phyloP scores from a whole-genome alignment of 2,329 filamentous ascomycete species.

The Aspergillus tubingensis region DNA sequence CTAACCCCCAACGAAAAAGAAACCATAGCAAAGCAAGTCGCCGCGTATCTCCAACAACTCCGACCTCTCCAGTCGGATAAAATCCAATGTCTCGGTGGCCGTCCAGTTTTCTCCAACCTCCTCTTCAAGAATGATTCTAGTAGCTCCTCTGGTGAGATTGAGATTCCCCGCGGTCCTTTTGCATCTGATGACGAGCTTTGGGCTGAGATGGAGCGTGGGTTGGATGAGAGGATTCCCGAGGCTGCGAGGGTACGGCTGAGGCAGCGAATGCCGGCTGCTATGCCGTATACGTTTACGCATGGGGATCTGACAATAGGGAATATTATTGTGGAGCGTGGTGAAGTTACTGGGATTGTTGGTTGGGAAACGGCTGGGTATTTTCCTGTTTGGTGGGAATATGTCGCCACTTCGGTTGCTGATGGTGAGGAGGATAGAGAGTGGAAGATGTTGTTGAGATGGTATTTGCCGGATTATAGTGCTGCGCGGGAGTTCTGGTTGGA shows the following conservation, averaged over 20 bases:
- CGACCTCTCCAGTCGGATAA: slow-evolving; percentile 17
- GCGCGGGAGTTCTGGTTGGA: slow-evolving; percentile 23
- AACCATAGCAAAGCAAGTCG: slow-evolving; percentile 25
- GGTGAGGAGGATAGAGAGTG: slow-evolving; percentile 24
- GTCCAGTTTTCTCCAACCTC: slow-evolving; percentile 14
- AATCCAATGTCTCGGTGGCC: slow-evolving; percentile 17
- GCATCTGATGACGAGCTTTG: slow-evolving; percentile 17
- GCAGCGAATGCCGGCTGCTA: slow-evolving; percentile 20
- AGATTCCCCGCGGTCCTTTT: slow-evolving; percentile 1
- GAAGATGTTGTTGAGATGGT: slow-evolving; percentile 20
- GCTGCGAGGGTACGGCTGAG: slow-evolving; percentile 10
- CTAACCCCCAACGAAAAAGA: slow-evolving; percentile 22
- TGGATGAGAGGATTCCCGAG: slow-evolving; percentile 9
- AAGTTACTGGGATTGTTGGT: slow-evolving; percentile 43
- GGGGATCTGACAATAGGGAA: slow-evolving; percentile 41
- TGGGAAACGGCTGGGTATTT: slow-evolving; percentile 44
- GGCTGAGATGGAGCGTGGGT: slow-evolving; percentile 13
- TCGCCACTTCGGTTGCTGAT: slow-evolving; percentile 14
- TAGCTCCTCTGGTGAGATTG: too few species aligned
- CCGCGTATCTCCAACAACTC: slow-evolving; percentile 24
- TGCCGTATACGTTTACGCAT: slow-evolving; percentile 43
- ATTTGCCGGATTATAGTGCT: slow-evolving; percentile 22
- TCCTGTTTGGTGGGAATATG: slow-evolving; percentile 43
- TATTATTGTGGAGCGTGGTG: slow-evolving; percentile 42
- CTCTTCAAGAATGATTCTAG: slow-evolving; percentile 11